These are phyloP conservation scores for Russula olivacea DNA, from an alignment of 768 basidiomycete genomes.

Conservation along the genomic window DNA sequence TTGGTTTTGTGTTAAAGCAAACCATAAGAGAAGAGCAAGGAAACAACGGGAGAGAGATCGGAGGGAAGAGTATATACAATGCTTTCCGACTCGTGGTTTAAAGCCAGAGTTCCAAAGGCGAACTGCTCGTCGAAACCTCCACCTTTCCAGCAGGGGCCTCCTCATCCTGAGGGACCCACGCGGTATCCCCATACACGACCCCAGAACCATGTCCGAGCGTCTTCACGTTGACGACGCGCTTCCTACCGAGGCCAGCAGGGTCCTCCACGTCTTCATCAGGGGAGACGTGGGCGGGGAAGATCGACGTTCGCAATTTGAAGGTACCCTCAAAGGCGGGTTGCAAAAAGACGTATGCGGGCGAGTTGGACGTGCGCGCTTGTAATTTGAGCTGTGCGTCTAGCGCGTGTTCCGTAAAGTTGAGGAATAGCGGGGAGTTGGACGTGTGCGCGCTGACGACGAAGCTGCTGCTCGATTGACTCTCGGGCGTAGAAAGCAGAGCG, in stretches of 20 bases:
- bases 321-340: slow-evolving; percentile 15
- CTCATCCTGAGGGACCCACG: slow-evolving; percentile 13
- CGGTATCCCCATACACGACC: background rate
- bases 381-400: slow-evolving; percentile 5
- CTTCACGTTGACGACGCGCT: slow-evolving; percentile 10
- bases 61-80: background rate
- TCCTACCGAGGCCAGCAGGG: slow-evolving; percentile 14
- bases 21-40: too few relatives aligned
- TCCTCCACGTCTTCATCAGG: slow-evolving; percentile 3
- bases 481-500: slow-evolving; percentile 2
- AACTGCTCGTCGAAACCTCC: slow-evolving; percentile 13
- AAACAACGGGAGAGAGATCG: too few relatives aligned
- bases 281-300: background rate
- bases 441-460: slow-evolving; percentile 7
- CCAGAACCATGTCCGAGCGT: slow-evolving; percentile 1
- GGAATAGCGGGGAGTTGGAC: slow-evolving; percentile 6
- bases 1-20: background rate
- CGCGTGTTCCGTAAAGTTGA: slow-evolving; percentile 10
- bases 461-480: background rate
- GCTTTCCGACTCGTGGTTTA: background rate
- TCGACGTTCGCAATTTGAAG: slow-evolving; percentile 8
- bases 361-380: slow-evolving; percentile 10
- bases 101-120: background rate
- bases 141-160: slow-evolving; percentile 1
- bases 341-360: slow-evolving; percentile 12